Evolutionary conservation across 768 basidiomycete genomes (phyloP), one percentile per base, ranked within the genome.

Genomic region (Gautieria morchelliformis): DNA sequence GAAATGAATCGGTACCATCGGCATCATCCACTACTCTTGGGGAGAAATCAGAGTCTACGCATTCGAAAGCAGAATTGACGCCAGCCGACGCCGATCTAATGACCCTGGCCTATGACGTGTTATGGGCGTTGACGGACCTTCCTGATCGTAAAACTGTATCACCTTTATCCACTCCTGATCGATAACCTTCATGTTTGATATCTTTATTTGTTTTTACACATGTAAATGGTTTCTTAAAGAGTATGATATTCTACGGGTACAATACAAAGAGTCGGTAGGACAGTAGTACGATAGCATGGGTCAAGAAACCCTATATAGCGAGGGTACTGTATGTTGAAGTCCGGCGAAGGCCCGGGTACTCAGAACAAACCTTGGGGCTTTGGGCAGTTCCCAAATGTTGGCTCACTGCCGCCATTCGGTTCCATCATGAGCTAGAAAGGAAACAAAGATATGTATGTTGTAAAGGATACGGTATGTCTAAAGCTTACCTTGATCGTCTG

Each of bases 401-500:
- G 78, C 10, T 69, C 68, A 10, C 70, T 74, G 9, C 67, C 64
- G 9, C 71, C 67, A 32, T 65, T 66, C 4, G 84, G 82, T 59
- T 71, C 75, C 24, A 82, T 60, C 79, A 89, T 85, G 63, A 89
- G 76, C 81, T 87, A 11, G 41, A 35, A 14, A 6, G 17, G 14
- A 46, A 56, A 42, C 42, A 40, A 48, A 59, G 52, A 12, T 22
- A 30, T 42, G n/a, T n/a, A 24, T 17, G 56, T 52, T 55, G 7
- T 30, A 5, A 20, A 17, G 57, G 24, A 59, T 37, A 37, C 14
- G 14, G 10, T 37, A n/a, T 17, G 35, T 39, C 17, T 22, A 17
- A 14, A 15, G 22, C 79, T 51, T 63, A 85, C 89, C 73, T 74
- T 72, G 63, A 93, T 63, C 0, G 92, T 95, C 70, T 93, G 89